phyloP scores from a whole-genome alignment of 805 yeast species.

The Metschnikowia drakensbergensis region DNA sequence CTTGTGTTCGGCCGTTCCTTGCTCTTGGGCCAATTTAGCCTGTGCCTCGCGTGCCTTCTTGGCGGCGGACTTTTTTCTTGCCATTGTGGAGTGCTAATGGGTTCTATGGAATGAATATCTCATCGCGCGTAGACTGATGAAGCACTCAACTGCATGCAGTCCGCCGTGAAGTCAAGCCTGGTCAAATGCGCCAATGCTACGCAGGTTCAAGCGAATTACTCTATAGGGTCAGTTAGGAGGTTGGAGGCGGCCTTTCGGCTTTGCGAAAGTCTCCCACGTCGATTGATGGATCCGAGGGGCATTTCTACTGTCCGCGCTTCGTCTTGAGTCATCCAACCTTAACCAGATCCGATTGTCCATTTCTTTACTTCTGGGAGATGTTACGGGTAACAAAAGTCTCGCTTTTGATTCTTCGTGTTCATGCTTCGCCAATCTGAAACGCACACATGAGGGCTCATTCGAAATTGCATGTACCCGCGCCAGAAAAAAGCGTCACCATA shows the following conservation, averaged over 20 bases:
- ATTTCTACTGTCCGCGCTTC: no score
- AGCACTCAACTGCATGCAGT: background rate
- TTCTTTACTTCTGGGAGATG: no score
- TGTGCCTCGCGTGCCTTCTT: slow-evolving; percentile 60
- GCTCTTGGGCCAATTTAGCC: slow-evolving; percentile 10
- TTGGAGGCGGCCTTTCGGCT: no score
- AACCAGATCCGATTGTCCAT: no score
- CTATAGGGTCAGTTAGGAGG: no score
- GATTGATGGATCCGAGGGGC: no score
- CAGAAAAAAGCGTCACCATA: background rate
- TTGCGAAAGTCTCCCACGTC: no score
- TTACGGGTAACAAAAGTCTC: no score
- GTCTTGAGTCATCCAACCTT: no score
- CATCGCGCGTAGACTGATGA: slow-evolving; percentile 8
- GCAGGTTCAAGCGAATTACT: no score
- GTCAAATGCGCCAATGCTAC: no score
- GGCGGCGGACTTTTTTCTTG: slow-evolving; percentile 84
- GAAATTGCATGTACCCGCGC: slow-evolving; percentile 2
- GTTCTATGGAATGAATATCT: slow-evolving; percentile 6
- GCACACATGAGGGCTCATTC: background rate
- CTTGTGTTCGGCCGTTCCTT: background rate
- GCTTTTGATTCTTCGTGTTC: background rate
- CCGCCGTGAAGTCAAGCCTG: background rate
- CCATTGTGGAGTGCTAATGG: slow-evolving; percentile 42
- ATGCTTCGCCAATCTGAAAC: background rate